A percentile compares a stretch with the other conserved stretches of the same genome.
Conservation (phyloP, 208 protist genomes). For the Novymonas esmeraldas region DNA sequence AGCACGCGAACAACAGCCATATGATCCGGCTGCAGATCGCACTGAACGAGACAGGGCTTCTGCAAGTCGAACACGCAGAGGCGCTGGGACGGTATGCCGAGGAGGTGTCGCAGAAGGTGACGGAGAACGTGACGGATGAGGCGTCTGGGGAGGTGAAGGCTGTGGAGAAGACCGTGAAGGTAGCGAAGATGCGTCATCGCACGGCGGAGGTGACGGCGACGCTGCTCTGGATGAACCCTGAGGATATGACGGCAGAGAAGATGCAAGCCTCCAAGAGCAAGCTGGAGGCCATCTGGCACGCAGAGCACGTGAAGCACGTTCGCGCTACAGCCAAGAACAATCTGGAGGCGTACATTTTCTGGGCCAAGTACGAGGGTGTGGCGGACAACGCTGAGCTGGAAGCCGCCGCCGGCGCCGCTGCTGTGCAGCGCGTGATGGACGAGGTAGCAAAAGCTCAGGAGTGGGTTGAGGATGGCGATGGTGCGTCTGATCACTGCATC, state of each 20-base stretch:
- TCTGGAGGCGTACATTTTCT: slow-evolving; percentile 83
- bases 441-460: slow-evolving; percentile 40
- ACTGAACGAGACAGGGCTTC: slow-evolving; percentile 71
- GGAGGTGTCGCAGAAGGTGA: slow-evolving; percentile 47
- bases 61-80: slow-evolving; percentile 67
- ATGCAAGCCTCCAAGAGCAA: slow-evolving; percentile 34
- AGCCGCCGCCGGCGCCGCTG: slow-evolving; percentile 15
- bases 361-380: slow-evolving; percentile 68
- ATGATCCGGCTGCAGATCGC: slow-evolving; percentile 76
- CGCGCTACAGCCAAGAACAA: slow-evolving; percentile 77
- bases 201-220: slow-evolving; percentile 24
- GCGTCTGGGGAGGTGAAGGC: slow-evolving; percentile 22
- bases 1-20: slow-evolving; percentile 81
- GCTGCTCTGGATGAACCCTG: slow-evolving; percentile 48
- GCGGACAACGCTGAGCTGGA: slow-evolving; percentile 46
- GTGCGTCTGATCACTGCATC: slow-evolving; percentile 56
- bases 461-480: slow-evolving; percentile 83
- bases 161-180: slow-evolving; percentile 20
- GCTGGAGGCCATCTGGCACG: slow-evolving; percentile 45
- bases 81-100: slow-evolving; percentile 62
- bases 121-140: slow-evolving; percentile 34
- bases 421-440: slow-evolving; percentile 36
- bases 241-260: slow-evolving; percentile 37
- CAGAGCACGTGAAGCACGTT: slow-evolving; percentile 69
- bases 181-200: slow-evolving; percentile 47